phyloP scores from a whole-genome alignment of 495 filamentous ascomycete genomes.

The Podospora pseudoanserina region DNA sequence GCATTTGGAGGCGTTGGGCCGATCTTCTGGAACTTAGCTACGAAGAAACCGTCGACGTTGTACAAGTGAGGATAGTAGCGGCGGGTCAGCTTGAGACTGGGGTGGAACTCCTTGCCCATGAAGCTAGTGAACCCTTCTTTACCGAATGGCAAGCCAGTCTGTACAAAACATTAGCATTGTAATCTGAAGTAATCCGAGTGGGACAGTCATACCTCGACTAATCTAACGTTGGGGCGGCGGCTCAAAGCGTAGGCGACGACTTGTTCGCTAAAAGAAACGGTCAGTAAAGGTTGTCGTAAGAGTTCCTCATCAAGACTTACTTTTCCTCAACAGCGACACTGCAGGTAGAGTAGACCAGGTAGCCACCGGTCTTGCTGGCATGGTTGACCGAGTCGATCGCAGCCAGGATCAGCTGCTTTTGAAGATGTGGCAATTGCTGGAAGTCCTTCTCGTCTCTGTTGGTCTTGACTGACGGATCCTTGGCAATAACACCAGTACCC shows the following conservation, averaged over 20 bases:
- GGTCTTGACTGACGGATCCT: slow-evolving; percentile 92
- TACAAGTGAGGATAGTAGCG: slow-evolving; percentile 92
- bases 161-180: slow-evolving; percentile 11
- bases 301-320: slow-evolving; percentile 17
- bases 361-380: slow-evolving; percentile 75
- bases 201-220: slow-evolving; percentile 59
- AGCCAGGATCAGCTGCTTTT: slow-evolving; percentile 87
- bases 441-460: slow-evolving; percentile 96
- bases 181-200: not conserved
- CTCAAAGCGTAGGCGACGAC: slow-evolving; percentile 90
- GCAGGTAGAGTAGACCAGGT: slow-evolving; percentile 92
- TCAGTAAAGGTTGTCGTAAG: slow-evolving; percentile 45
- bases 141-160: slow-evolving; percentile 86
- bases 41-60: slow-evolving; percentile 98
- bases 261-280: slow-evolving; percentile 76
- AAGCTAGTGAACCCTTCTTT: slow-evolving; percentile 84
- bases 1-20: slow-evolving; percentile 64
- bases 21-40: slow-evolving; percentile 93
- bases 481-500: slow-evolving; percentile 76
- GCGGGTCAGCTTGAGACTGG: slow-evolving; percentile 77
- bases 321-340: slow-evolving; percentile 35
- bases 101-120: slow-evolving; percentile 84
- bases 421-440: slow-evolving; percentile 81
- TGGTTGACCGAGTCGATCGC: slow-evolving; percentile 85
- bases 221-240: slow-evolving; percentile 86